phyloP scores from a whole-genome alignment of 2,329 filamentous ascomycete genomes.

The Proliferodiscus dingleyae region DNA sequence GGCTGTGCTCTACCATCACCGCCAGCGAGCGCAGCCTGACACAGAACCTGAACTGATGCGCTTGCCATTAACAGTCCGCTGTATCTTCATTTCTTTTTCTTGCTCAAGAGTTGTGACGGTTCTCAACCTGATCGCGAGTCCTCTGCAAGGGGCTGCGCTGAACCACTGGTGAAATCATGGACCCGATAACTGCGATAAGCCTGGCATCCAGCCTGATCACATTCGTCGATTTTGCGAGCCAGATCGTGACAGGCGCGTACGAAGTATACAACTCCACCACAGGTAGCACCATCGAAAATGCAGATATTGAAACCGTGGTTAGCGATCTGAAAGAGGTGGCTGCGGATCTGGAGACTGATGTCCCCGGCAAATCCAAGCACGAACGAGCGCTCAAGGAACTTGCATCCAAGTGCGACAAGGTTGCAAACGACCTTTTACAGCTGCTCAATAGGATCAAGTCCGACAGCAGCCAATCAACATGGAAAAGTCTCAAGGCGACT shows the following conservation, averaged over 20 bases:
- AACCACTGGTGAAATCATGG: not conserved
- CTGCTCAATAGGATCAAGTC: not conserved
- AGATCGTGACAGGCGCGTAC: slow-evolving; percentile 17
- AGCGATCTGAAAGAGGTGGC: slow-evolving; percentile 4
- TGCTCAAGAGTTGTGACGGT: not conserved
- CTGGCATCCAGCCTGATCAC: slow-evolving; percentile 20
- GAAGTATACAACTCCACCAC: slow-evolving; percentile 5
- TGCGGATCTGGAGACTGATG: not conserved
- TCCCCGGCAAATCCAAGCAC: not conserved
- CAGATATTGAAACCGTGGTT: slow-evolving; percentile 1
- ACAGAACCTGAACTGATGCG: too few relatives aligned
- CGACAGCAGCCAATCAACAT: slow-evolving; percentile 1
- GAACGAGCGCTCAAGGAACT: slow-evolving; percentile 1
- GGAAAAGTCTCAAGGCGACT: not conserved
- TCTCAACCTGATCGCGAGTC: not conserved
- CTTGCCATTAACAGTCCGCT: too few relatives aligned
- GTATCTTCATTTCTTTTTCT: not conserved
- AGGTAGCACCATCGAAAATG: slow-evolving; percentile 2
- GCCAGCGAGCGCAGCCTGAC: too few relatives aligned
- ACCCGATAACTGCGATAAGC: slow-evolving; percentile 2
- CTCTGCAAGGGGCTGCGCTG: not conserved
- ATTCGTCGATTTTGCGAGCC: slow-evolving; percentile 25
- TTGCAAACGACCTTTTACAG: slow-evolving; percentile 3
- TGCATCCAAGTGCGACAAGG: not conserved
- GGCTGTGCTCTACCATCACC: too few relatives aligned